phyloP scores from a whole-genome alignment of 2,329 filamentous ascomycete species.

The Curvularia spicifera region DNA sequence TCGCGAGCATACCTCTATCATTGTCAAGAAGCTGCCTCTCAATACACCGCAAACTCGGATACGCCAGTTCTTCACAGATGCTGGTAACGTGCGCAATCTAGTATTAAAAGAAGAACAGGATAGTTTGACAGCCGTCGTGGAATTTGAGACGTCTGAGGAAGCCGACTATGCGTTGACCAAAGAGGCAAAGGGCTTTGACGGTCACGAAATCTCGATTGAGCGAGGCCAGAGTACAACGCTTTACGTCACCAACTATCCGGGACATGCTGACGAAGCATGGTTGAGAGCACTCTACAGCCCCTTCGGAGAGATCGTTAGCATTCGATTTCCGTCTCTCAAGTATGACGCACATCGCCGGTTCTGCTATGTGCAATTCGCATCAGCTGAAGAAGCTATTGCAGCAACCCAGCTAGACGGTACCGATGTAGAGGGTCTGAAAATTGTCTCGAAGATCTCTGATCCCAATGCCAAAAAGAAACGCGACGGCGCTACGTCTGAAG shows the following conservation, averaged over 20 bases:
- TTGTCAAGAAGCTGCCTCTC: slow-evolving; percentile 77
- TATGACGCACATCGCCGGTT: slow-evolving; percentile 88
- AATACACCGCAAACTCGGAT: slow-evolving; percentile 74
- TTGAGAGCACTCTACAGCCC: slow-evolving; percentile 69
- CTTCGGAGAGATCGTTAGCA: slow-evolving; percentile 81
- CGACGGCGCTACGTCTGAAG: slow-evolving; percentile 81
- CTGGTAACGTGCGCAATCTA: slow-evolving; percentile 81
- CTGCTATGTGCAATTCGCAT: slow-evolving; percentile 91
- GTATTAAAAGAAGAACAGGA: slow-evolving; percentile 68
- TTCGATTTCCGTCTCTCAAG: slow-evolving; percentile 91
- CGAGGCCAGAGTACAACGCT: slow-evolving; percentile 80
- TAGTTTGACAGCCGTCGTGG: slow-evolving; percentile 75
- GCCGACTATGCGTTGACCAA: slow-evolving; percentile 80
- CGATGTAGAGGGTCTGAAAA: slow-evolving; percentile 68
- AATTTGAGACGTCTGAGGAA: slow-evolving; percentile 83
- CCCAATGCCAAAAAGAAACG: slow-evolving; percentile 79
- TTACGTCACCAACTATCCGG: slow-evolving; percentile 89
- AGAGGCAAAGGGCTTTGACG: slow-evolving; percentile 79
- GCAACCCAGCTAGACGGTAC: slow-evolving; percentile 77
- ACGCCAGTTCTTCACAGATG: slow-evolving; percentile 89
- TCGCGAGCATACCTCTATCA: slow-evolving; percentile 85
- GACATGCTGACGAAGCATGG: slow-evolving; percentile 73
- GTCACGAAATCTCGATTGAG: slow-evolving; percentile 74
- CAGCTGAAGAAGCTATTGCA: slow-evolving; percentile 47
- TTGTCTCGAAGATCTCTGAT: slow-evolving; percentile 84